Percentiles rank a stretch among this genome's conserved stretches.
Evolutionary conservation across 2,329 filamentous ascomycete genomes (phyloP).

Genomic region (Aspergillus ruber): DNA sequence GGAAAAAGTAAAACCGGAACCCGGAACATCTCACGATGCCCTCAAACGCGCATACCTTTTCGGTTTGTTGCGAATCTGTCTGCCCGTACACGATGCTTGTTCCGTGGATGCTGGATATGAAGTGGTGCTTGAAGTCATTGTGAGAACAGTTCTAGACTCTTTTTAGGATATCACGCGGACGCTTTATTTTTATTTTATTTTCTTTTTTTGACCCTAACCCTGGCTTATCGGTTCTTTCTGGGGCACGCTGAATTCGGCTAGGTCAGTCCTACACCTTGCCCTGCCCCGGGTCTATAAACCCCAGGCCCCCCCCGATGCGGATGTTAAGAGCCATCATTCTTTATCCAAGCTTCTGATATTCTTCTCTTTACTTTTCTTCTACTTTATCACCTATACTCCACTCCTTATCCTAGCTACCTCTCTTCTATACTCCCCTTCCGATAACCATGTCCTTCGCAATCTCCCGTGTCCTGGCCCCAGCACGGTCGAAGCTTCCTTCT

Average conservation of each 20-base stretch:
- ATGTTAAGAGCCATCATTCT: background rate
- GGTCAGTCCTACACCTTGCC: conserved; percentile 10
- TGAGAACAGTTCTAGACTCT: conserved; percentile 19
- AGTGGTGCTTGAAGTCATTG: conserved; percentile 18
- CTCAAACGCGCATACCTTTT: conserved; percentile 3
- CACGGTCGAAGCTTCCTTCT: conserved; percentile 6
- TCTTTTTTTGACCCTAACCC: conserved; percentile 1
- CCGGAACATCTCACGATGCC: background rate
- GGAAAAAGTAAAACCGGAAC: conserved; percentile 7
- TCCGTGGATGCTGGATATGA: conserved; percentile 18
- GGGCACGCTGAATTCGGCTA: conserved; percentile 3
- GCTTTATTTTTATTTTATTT: conserved; percentile 12
- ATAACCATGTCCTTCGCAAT: conserved; percentile 8
- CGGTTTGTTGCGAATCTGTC: background rate
- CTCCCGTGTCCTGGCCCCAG: conserved; percentile 10
- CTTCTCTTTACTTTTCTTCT: background rate
- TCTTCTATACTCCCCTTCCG: background rate
- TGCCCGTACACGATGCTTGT: conserved; percentile 2
- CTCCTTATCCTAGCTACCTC: background rate
- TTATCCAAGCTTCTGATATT: background rate
- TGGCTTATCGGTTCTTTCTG: background rate
- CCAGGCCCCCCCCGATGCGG: conserved; percentile 3
- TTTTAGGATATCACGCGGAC: conserved; percentile 19
- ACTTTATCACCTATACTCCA: background rate
- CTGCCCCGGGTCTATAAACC: conserved; percentile 18